phyloP scores from a whole-genome alignment of 2,329 filamentous ascomycete genomes.

The Fusarium sp. region DNA sequence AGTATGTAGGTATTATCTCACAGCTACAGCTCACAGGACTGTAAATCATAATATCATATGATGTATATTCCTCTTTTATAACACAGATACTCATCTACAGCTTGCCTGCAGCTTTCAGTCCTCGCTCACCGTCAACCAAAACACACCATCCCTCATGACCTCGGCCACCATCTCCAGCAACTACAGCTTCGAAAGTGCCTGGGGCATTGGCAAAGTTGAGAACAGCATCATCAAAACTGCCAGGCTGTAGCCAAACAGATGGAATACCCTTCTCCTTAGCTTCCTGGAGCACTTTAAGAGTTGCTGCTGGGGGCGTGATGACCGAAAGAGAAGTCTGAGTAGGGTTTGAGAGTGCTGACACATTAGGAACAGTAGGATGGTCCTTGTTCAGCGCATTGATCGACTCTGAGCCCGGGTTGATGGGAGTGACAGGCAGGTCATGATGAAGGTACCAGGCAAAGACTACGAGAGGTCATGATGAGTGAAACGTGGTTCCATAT shows the following conservation, averaged over 20 bases:
- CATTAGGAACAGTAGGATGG: constrained; percentile 72
- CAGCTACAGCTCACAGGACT: not conserved
- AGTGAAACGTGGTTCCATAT: constrained; percentile 2
- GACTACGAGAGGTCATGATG: constrained; percentile 66
- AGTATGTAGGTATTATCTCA: not conserved
- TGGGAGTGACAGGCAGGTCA: constrained; percentile 79
- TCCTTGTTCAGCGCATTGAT: constrained; percentile 70
- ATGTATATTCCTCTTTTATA: not conserved
- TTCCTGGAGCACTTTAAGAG: constrained; percentile 78
- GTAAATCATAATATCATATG: not conserved
- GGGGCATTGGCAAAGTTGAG: constrained; percentile 73
- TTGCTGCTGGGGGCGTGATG: constrained; percentile 86
- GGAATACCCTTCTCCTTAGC: constrained; percentile 79
- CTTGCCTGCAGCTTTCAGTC: constrained; percentile 67
- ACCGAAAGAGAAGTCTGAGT: constrained; percentile 80
- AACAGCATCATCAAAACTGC: constrained; percentile 82
- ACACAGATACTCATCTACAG: constrained; percentile 45
- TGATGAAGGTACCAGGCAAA: constrained; percentile 89
- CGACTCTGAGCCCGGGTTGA: constrained; percentile 78
- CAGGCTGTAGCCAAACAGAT: constrained; percentile 90
- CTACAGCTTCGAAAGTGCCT: constrained; percentile 74
- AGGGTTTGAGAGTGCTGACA: constrained; percentile 73
- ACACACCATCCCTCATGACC: constrained; percentile 88
- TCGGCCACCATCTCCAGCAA: constrained; percentile 70
- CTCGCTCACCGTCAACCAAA: constrained; percentile 81